phyloP scores from a whole-genome alignment of 257 asterid species.

The Misopates orontium region DNA sequence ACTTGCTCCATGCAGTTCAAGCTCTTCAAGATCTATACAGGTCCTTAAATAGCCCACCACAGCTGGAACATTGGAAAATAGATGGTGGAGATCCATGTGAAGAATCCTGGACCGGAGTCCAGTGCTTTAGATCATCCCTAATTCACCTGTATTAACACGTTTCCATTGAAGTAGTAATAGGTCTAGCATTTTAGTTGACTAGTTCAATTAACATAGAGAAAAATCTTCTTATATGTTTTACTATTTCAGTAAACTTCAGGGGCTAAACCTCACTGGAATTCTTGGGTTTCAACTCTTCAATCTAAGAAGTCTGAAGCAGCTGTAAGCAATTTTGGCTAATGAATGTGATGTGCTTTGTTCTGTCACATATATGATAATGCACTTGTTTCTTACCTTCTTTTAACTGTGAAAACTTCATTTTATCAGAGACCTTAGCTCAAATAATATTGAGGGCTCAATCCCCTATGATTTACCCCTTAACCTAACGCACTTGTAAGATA shows the following conservation, averaged over 20 bases:
- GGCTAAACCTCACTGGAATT: constrained; percentile 62
- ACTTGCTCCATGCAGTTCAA: constrained; percentile 51
- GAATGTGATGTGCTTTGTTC: constrained; percentile 3
- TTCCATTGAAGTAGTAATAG: not conserved
- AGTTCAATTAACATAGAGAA: not conserved
- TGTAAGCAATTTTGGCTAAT: constrained; percentile 44
- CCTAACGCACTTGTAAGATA: constrained; percentile 69
- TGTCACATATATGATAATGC: not conserved
- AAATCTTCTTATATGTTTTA: not conserved
- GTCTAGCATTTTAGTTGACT: not conserved
- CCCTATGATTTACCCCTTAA: constrained; percentile 70
- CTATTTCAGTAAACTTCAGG: constrained; percentile 64
- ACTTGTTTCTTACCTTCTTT: constrained; percentile 9
- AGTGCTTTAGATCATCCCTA: constrained; percentile 64
- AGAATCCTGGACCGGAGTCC: constrained; percentile 78
- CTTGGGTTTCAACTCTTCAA: constrained; percentile 60
- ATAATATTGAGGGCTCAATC: constrained; percentile 61
- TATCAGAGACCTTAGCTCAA: constrained; percentile 78
- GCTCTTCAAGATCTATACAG: constrained; percentile 71
- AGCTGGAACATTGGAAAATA: constrained; percentile 59
- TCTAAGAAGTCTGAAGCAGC: constrained; percentile 64
- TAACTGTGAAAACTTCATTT: constrained; percentile 20
- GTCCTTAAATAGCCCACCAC: constrained; percentile 65
- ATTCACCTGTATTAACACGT: constrained; percentile 54
- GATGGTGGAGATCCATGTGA: constrained; percentile 88